Percentiles rank a stretch among this genome's conserved stretches.
phyloP scores from a whole-genome alignment of 2,329 filamentous ascomycete genomes.

The Huntiella moniliformis region DNA sequence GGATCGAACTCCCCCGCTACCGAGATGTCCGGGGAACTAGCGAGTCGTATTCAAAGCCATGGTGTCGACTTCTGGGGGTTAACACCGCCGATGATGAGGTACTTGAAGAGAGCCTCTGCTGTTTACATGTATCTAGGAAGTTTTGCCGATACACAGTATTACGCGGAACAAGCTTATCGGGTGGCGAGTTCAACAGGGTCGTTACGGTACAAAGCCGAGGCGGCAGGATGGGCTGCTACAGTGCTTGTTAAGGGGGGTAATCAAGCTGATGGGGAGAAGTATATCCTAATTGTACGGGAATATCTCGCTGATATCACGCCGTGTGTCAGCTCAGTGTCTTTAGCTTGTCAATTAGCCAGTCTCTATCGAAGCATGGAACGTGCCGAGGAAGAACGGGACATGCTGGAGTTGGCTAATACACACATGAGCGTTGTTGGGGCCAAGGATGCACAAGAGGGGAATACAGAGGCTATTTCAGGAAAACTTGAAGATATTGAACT shows the following conservation, averaged over 20 bases:
- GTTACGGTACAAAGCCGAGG: conserved; percentile 35
- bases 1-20: conserved; percentile 14
- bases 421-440: conserved; percentile 19
- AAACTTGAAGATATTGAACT: conserved; percentile 20
- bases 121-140: conserved; percentile 72
- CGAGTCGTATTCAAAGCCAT: conserved; percentile 13
- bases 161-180: conserved; percentile 66
- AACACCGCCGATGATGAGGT: conserved; percentile 52
- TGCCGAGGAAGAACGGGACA: conserved; percentile 23
- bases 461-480: conserved; percentile 12
- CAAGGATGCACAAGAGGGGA: conserved; percentile 1
- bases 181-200: conserved; percentile 52
- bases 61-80: conserved; percentile 60
- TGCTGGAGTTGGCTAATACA: conserved; percentile 30
- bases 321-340: conserved; percentile 13
- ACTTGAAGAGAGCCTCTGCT: conserved; percentile 53
- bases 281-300: conserved; percentile 6
- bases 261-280: conserved; percentile 6
- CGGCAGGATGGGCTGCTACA: conserved; percentile 34
- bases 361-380: conserved; percentile 34
- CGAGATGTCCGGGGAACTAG: conserved; percentile 14
- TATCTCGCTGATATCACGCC: conserved; percentile 4
- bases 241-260: conserved; percentile 36
- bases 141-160: conserved; percentile 74
- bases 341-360: conserved; percentile 37